Evolutionary conservation across 441 rosid genomes (phyloP), one percentile per base, ranked within the genome.

Genomic region (Populus hybrid): DNA sequence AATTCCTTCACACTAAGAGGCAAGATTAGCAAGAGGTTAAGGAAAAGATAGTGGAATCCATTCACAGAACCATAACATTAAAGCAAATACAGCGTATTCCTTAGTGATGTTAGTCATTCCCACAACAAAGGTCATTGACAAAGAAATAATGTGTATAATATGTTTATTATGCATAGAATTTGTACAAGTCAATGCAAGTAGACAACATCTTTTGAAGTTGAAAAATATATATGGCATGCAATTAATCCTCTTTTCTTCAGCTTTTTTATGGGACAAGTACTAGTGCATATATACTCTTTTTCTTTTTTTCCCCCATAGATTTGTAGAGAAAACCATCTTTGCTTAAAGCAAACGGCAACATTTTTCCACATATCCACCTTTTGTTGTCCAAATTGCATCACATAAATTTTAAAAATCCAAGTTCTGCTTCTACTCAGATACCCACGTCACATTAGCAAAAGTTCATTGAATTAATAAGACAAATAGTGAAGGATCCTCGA

Each of bases 31-130:
- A 3, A 7, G 12, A 8, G 73, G 35, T 32, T 70, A 26, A 42
- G 24, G 57, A 38, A 70, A 24, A 38, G 63, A 11, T 70, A 66
- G 71, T 75, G 71, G 71, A 75, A 75, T 70, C 63, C 73, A 66
- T 42, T 20, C 71, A 40, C 71, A 40, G 34, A 42, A 66, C 57
- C 30, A 66, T 70, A 28, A 28, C 18, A 10, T 42, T 24, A 23
- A 23, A 70, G 50, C 16, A 69, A 70, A 70, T 4, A 40, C 42
- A 8, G 9, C 9, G 5, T 59, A 57, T 30, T n/a, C 23, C 28
- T 32, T 72, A 57, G 65, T 72, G 75, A 59, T 59, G 38, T 7
- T 57, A 57, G 26, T 72, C 28, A 53, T 30, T 32, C 5, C 9
- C 32, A 72, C 36, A 72, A 3, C 70, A 67, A 67, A 67, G 70